Evolutionary conservation across 805 yeast species (phyloP).

Genomic region (Suhomyces sp.): DNA sequence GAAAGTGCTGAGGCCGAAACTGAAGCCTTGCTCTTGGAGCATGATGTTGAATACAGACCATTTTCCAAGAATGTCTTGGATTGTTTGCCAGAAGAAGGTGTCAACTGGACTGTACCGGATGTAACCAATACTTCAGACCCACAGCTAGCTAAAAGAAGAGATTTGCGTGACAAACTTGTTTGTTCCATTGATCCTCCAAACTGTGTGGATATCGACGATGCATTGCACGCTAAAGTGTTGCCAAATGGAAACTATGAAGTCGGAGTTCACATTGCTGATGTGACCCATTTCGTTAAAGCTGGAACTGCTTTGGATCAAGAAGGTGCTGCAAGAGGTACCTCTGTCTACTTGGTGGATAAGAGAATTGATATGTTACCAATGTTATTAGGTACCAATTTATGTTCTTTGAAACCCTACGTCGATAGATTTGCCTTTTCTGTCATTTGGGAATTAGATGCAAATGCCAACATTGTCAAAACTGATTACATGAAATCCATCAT

Average conservation of each 20-base stretch:
- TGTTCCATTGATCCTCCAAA: slow-evolving; percentile 98
- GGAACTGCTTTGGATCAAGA: slow-evolving; percentile 89
- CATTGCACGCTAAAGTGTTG: slow-evolving; percentile 79
- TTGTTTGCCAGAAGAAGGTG: slow-evolving; percentile 92
- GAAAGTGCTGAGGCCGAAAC: slow-evolving; percentile 95
- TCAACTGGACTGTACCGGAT: slow-evolving; percentile 86
- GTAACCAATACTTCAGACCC: slow-evolving; percentile 52
- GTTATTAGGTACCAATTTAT: slow-evolving; percentile 90
- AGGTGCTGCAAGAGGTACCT: slow-evolving; percentile 96
- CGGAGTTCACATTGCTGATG: slow-evolving; percentile 99
- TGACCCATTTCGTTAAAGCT: slow-evolving; percentile 93
- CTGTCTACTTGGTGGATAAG: slow-evolving; percentile 94
- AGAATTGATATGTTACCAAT: slow-evolving; percentile 98
- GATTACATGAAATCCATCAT: slow-evolving; percentile 85
- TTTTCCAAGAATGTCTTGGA: slow-evolving; percentile 88
- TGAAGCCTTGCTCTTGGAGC: slow-evolving; percentile 89
- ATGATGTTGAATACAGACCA: slow-evolving; percentile 95
- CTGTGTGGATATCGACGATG: slow-evolving; percentile 98
- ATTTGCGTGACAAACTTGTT: slow-evolving; percentile 82
- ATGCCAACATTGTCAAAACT: slow-evolving; percentile 80
- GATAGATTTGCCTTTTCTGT: slow-evolving; percentile 96
- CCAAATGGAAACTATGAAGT: slow-evolving; percentile 96
- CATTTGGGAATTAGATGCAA: slow-evolving; percentile 87
- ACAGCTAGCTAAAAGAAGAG: slow-evolving; percentile 64
- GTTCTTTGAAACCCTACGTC: slow-evolving; percentile 92